Evolutionary conservation across 805 yeast genomes (phyloP).

Genomic region (Candida sanyiensis): DNA sequence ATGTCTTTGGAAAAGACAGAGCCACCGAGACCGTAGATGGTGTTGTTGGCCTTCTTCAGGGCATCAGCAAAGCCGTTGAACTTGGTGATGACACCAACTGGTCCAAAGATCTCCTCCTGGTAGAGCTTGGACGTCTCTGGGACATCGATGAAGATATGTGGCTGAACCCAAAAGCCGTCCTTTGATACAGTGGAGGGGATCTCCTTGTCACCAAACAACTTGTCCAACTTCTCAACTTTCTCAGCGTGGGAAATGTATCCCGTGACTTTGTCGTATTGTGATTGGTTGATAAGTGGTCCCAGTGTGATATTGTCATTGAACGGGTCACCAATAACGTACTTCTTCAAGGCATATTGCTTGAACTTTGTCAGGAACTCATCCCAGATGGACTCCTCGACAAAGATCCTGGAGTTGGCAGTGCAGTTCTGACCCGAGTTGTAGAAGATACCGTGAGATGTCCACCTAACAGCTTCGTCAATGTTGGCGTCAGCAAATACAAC

Average conservation of each 20-base stretch:
- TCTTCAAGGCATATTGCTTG: constrained; percentile 39
- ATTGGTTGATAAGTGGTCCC: constrained; percentile 58
- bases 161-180: constrained; percentile 63
- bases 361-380: constrained; percentile 45
- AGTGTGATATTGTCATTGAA: constrained; percentile 42
- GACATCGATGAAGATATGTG: constrained; percentile 73
- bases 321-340: constrained; percentile 53
- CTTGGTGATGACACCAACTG: constrained; percentile 66
- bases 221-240: constrained; percentile 43
- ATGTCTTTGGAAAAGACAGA: constrained; percentile 71
- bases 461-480: constrained; percentile 57
- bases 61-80: constrained; percentile 68
- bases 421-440: constrained; percentile 65
- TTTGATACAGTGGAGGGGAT: constrained; percentile 23
- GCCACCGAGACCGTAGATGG: constrained; percentile 77
- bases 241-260: constrained; percentile 40
- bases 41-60: constrained; percentile 59
- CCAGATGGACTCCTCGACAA: constrained; percentile 50
- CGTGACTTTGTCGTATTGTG: constrained; percentile 48
- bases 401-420: constrained; percentile 59
- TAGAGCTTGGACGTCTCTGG: constrained; percentile 59
- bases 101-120: constrained; percentile 84
- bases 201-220: constrained; percentile 35
- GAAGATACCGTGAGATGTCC: constrained; percentile 64
- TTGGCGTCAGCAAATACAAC: constrained; percentile 60